A percentile compares a stretch with the other conserved stretches of the same genome.
phyloP scores from a whole-genome alignment of 257 asterid species.

The Solanum virginianum region DNA sequence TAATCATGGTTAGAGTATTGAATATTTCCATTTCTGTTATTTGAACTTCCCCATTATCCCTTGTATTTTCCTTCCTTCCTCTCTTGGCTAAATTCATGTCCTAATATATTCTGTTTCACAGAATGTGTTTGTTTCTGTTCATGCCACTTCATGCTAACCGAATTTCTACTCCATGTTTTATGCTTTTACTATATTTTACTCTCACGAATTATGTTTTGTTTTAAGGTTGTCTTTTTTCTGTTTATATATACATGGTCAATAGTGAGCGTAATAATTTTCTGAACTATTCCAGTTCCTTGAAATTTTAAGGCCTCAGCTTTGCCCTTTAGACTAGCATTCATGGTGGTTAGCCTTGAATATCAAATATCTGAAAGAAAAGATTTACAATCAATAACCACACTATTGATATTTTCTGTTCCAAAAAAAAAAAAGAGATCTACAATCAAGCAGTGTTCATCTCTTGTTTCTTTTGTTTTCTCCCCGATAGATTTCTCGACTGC shows the following conservation, averaged over 20 bases:
- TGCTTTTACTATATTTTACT: not conserved
- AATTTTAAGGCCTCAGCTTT: not conserved
- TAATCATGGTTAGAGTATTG: not conserved
- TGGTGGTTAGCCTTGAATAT: slow-evolving; percentile 42
- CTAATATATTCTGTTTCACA: not conserved
- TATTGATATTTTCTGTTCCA: not conserved
- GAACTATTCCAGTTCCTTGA: not conserved
- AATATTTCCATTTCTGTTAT: not conserved
- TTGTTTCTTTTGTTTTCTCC: not conserved
- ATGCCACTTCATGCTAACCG: not conserved
- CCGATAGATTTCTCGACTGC: not conserved
- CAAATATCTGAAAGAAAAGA: not conserved
- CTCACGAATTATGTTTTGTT: not conserved
- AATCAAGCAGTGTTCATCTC: not conserved
- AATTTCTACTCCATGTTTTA: not conserved
- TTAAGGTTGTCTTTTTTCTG: not conserved
- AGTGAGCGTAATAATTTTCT: not conserved
- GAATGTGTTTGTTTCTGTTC: not conserved
- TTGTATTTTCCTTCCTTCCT: not conserved
- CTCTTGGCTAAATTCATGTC: not conserved
- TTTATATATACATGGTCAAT: not conserved
- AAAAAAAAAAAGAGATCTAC: not conserved
- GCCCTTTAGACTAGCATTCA: not conserved
- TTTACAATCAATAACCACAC: not conserved
- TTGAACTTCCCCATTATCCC: not conserved